Base-by-base conservation (phyloP, 441 rosid species). In the Erodium texanum region DNA sequence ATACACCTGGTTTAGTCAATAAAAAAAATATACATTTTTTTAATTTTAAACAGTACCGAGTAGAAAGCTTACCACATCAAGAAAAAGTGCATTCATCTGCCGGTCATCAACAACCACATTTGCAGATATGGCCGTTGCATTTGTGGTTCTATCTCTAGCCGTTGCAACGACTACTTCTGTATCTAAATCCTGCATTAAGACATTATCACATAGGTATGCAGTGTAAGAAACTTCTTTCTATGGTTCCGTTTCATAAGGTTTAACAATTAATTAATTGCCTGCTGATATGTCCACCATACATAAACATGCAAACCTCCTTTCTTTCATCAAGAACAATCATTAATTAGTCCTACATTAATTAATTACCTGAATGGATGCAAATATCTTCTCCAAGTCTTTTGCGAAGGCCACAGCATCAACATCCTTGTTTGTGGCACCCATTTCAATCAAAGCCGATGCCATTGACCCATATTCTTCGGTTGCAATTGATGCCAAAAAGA, bases 71-170 rank as follows among this genome's bases (percentile, higher is more conserved):
- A 94, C 99, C 86, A 89, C 89, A 79, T 91, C 96, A 2, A 94
- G 91, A 75, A 94, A 94, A 80, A 89, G 94, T 45, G 97, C 94
- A 82, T 94, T 94, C 97, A 94, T 89, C 86, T 89, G 99, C 74
- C 96, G 87, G 77, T 91, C 97, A 71, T 94, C 99, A 70, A 91
- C 87, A 43, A 86, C 64, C 68, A 91, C 65, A 76, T 91, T 94
- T 65, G 97, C 99, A 71, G 99, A 83, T 71, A 94, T 86, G 75
- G 97, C 92, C 45, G 96, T 83, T 65, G 86, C 84, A 80, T 76
- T 77, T 70, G 89, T 86, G 41, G 66, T 81, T 64, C 86, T 24
- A 43, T 85, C 87, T 68, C 92, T 86, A 22, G 97, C 95, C 52
- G 97, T 87, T 70, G 99, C 99, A 50, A 91, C 83, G 69, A 91